These are phyloP conservation scores for Passalora sequoiae DNA, from an alignment of 2,329 filamentous ascomycete species.

Conservation along the genomic window DNA sequence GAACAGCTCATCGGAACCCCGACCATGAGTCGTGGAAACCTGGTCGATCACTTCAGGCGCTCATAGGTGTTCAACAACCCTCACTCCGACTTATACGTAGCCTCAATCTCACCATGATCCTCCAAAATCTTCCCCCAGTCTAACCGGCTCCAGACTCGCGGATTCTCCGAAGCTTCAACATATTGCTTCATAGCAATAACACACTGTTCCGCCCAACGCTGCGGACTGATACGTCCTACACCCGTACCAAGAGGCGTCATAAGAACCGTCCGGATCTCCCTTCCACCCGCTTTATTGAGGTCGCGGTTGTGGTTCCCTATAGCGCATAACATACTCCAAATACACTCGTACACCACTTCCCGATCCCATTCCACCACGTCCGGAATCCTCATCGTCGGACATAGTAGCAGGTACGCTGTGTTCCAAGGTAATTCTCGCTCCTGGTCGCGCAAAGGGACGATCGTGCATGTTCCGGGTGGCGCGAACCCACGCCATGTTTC, in stretches of 20 bases:
- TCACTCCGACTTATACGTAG: not conserved
- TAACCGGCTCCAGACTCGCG: conserved; percentile 41
- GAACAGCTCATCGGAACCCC: not conserved
- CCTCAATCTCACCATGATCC: conserved; percentile 26
- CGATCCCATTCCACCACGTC: conserved; percentile 44
- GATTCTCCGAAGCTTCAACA: conserved; percentile 43
- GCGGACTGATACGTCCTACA: conserved; percentile 41
- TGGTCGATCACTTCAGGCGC: not conserved
- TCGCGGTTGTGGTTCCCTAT: conserved; percentile 46
- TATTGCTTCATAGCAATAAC: conserved; percentile 51
- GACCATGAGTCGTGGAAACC: not conserved
- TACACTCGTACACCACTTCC: conserved; percentile 52
- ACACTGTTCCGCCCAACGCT: conserved; percentile 49
- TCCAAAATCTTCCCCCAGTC: conserved; percentile 34
- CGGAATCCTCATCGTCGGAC: conserved; percentile 52
- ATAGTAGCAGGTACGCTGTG: conserved; percentile 45
- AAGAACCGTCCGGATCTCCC: conserved; percentile 41
- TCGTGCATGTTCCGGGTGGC: conserved; percentile 48
- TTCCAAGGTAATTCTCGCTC: conserved; percentile 31
- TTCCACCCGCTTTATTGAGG: conserved; percentile 13
- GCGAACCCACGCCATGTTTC: conserved; percentile 47
- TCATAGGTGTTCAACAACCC: not conserved
- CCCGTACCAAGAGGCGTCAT: conserved; percentile 53
- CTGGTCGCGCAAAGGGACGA: conserved; percentile 34
- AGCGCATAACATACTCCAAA: conserved; percentile 49